Evolutionary conservation across 2,329 filamentous ascomycete genomes (phyloP), one percentile per base, ranked within the genome.

Genomic region (Xylariaceae sp.): DNA sequence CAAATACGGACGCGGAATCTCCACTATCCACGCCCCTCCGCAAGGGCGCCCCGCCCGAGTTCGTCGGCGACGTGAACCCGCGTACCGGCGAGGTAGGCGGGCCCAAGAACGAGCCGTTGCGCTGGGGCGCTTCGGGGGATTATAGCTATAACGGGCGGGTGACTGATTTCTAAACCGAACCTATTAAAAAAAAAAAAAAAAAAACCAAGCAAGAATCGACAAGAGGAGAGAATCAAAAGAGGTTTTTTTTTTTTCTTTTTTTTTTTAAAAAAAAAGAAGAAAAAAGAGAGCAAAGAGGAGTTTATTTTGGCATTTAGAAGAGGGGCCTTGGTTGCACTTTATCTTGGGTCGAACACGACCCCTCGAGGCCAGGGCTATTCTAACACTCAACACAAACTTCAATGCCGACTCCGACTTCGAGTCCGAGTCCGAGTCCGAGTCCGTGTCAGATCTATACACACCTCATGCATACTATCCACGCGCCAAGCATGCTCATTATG

Each of bases 101-200:
- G 1, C 94, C 94, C 4, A 99, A 97, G 84, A 97, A 95, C 68
- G 92, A 99, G 73, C 94, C 94, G 50, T 68, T 97, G 68, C 76
- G 91, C 64, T 96, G 92, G 92, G 91, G 91, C 0, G 76, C 79
- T 19, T 69, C 66, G 0, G 86, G 89, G 1, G 83, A 86, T 65
- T 99, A 91, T 87, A 96, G 90, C 70, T 99, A 89, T 72, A 96
- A 96, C 71, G 94, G 94, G 46, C 78, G 92, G 60, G 91, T 95
- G 52, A 97, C 92, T 29, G 94, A 99, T 73, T 99, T 99, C 58
- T 84, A 63, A 68, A 7, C 19, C 1, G 1, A 4, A 31, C 12
- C 4, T 5, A 27, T 29, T 8, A 39, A 29, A 7, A 29, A 39
- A 7, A 29, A 26, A n/a, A 27, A 12, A n/a, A 39, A 8, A 48